Percentiles rank a stretch among this genome's conserved stretches.
These are phyloP conservation scores for Coprinopsis marcescibilis DNA, from an alignment of 768 basidiomycete species.

Conservation along the genomic window DNA sequence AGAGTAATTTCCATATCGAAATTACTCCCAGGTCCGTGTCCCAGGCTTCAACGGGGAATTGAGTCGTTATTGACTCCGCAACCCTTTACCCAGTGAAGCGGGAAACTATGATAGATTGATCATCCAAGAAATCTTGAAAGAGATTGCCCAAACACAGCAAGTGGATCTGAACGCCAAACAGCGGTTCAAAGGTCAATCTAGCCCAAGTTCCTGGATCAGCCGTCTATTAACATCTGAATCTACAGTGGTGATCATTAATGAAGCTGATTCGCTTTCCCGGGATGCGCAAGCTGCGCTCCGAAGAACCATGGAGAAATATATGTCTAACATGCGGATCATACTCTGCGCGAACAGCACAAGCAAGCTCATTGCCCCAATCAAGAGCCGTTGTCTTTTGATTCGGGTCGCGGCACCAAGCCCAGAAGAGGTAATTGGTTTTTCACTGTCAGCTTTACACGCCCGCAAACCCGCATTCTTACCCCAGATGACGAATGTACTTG, in stretches of 20 bases:
- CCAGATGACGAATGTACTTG: constrained; percentile 78
- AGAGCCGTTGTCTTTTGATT: constrained; percentile 89
- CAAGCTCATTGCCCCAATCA: constrained; percentile 93
- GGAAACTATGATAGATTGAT: constrained; percentile 93
- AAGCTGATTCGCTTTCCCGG: constrained; percentile 89
- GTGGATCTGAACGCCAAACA: constrained; percentile 95
- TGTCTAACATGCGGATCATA: constrained; percentile 95
- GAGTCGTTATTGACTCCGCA: background rate
- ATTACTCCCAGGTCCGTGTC: constrained; percentile 83
- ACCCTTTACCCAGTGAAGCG: constrained; percentile 62
- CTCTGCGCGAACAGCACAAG: constrained; percentile 94
- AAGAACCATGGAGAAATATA: constrained; percentile 99
- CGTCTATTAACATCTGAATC: background rate
- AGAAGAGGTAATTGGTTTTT: constrained; percentile 52
- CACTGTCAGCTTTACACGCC: constrained; percentile 3
- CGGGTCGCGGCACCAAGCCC: constrained; percentile 83
- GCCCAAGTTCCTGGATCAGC: background rate
- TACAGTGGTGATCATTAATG: constrained; percentile 95
- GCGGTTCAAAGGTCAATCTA: constrained; percentile 82
- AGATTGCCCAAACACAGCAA: constrained; percentile 98
- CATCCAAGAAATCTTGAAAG: constrained; percentile 94
- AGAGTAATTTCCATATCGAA: constrained; percentile 97
- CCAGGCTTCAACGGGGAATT: background rate
- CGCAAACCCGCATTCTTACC: background rate
- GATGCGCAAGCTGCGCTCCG: constrained; percentile 97